Conservation (phyloP, 2,329 filamentous ascomycete species). For the Peltaster fructicola region DNA sequence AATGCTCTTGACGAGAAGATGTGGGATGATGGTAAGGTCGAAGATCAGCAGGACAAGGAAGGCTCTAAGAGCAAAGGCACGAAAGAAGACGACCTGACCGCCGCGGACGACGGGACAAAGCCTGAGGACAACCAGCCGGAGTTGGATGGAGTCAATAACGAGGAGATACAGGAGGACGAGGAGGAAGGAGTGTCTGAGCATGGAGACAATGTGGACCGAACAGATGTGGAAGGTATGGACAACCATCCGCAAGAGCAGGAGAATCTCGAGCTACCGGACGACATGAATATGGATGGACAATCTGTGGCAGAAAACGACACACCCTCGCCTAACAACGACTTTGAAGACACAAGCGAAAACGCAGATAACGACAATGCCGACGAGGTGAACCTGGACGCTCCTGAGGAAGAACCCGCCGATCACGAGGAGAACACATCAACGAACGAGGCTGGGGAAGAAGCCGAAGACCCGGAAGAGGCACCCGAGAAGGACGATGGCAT, state of each 20-base stretch:
- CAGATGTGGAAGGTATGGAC: slow-evolving; percentile 49
- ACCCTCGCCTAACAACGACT: slow-evolving; percentile 10
- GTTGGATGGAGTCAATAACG: slow-evolving; percentile 40
- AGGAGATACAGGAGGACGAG: slow-evolving; percentile 31
- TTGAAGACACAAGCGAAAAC: slow-evolving; percentile 6
- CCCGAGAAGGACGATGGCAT: slow-evolving; percentile 6
- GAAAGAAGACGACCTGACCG: slow-evolving; percentile 29
- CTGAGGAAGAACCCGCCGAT: slow-evolving; percentile 10
- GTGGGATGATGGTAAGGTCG: slow-evolving; percentile 73
- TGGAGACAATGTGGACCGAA: slow-evolving; percentile 46
- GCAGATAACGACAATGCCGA: slow-evolving; percentile 6
- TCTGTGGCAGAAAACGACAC: slow-evolving; percentile 34
- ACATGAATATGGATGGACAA: slow-evolving; percentile 65
- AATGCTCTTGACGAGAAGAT: slow-evolving; percentile 83
- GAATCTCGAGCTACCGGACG: slow-evolving; percentile 67
- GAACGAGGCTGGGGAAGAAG: slow-evolving; percentile 24
- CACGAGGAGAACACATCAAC: slow-evolving; percentile 20
- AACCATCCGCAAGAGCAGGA: slow-evolving; percentile 69
- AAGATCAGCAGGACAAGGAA: slow-evolving; percentile 68
- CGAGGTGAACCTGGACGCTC: slow-evolving; percentile 6
- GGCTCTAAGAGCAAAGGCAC: slow-evolving; percentile 39
- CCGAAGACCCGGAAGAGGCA: slow-evolving; percentile 18
- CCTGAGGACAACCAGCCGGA: slow-evolving; percentile 42
- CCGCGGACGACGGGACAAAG: slow-evolving; percentile 26
- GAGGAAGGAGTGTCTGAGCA: slow-evolving; percentile 20